Evolutionary conservation across 345 rosid species (phyloP).

Genomic region (Zanthoxylum bungeanum): DNA sequence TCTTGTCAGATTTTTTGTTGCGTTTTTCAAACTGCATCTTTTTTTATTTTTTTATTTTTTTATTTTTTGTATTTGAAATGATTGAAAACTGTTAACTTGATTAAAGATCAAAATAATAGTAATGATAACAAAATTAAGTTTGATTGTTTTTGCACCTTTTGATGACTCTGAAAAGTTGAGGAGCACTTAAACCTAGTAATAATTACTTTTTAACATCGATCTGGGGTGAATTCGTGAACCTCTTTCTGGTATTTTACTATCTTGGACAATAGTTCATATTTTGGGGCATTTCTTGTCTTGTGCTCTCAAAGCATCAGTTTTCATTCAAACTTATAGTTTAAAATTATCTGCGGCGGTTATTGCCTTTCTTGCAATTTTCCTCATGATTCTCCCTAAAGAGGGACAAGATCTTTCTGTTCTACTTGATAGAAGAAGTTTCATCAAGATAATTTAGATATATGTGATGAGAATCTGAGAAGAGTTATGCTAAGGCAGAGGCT

Average conservation of each 20-base stretch:
- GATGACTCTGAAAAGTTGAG: not conserved
- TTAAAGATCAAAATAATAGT: no score
- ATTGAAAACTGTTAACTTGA: not conserved
- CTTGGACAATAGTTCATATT: not conserved
- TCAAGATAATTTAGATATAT: not conserved
- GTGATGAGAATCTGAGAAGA: not conserved
- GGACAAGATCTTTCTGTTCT: no score
- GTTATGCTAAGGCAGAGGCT: not conserved
- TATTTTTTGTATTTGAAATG: not conserved
- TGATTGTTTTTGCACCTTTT: not conserved
- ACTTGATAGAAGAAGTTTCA: no score
- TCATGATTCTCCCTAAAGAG: no score
- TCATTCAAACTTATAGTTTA: not conserved
- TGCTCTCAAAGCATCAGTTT: not conserved
- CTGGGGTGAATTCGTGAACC: not conserved
- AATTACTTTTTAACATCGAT: not conserved
- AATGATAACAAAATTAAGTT: not conserved
- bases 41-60: not conserved
- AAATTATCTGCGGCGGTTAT: not conserved
- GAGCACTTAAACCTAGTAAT: not conserved
- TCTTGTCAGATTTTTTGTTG: not conserved
- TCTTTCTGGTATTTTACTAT: not conserved
- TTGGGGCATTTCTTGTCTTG: not conserved
- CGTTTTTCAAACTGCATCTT: not conserved
- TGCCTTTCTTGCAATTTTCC: not conserved